Base-by-base conservation (phyloP, 345 rosid genomes). In the Combretum micranthum region DNA sequence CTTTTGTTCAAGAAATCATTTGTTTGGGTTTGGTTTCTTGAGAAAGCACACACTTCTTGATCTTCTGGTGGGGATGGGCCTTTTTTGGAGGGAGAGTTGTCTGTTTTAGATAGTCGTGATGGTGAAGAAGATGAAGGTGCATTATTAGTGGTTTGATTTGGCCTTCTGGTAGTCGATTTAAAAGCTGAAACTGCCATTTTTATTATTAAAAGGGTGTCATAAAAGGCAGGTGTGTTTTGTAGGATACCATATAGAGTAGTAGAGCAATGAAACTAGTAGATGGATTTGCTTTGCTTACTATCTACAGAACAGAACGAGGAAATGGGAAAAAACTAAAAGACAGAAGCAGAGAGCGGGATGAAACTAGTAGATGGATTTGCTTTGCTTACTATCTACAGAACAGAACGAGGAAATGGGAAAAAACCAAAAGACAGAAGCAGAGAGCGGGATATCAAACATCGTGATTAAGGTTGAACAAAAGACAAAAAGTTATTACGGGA, bases 11-110 rank as follows among this genome's bases (percentile, higher is more conserved):
- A 72, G 78, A 80, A 85, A 20, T 76, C 83, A 20, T 53, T 15
- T 2, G 42, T 15, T 77, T 51, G 16, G 70, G 59, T n/a, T 59
- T 69, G 57, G 59, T 68, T 69, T 70, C 90, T 77, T 18, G 92
- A 44, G 63, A 65, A 74, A 20, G 84, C 83, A 55, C 84, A 85
- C 92, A 44, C 92, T 85, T 55, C 76, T 72, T 18, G 92, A 82
- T 65, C 92, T 73, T 56, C 83, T 71, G 45, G 69, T 5, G 72
- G 75, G 32, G 51, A 61, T 12, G 67, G 44, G 20, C 67, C 46
- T 17, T 46, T 56, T 49, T 52, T 56, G 15, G 57, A 32, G 7
- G 60, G 53, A n/a, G 56, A 52, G 62, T 19, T 50, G 55, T 58
- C 68, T 61, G 50, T 58, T 44, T 63, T 44, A 21, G 77, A 53